A percentile compares a stretch with the other conserved stretches of the same genome.
Conservation (phyloP, 768 basidiomycete species). For the Mycena kentingensis region DNA sequence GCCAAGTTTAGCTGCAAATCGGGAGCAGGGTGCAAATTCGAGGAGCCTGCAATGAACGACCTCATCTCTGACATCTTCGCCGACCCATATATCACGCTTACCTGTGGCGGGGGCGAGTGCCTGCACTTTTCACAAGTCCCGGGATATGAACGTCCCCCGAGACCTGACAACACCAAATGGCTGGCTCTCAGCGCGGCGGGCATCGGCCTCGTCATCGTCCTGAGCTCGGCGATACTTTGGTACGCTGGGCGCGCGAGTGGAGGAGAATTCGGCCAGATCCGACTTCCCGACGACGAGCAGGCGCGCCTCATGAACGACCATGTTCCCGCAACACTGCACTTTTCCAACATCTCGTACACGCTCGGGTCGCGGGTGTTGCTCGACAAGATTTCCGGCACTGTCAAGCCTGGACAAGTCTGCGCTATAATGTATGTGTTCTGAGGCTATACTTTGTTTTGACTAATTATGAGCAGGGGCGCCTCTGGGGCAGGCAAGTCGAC, state of each 20-base stretch:
- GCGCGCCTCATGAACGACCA: slow-evolving; percentile 91
- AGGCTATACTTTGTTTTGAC: no score
- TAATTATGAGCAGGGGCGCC: no score
- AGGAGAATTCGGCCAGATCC: slow-evolving; percentile 70
- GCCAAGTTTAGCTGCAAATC: slow-evolving; percentile 79
- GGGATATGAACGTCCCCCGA: slow-evolving; percentile 84
- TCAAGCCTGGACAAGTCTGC: slow-evolving; percentile 87
- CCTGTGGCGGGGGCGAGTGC: slow-evolving; percentile 91
- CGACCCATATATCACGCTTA: slow-evolving; percentile 83
- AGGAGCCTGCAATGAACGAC: slow-evolving; percentile 96
- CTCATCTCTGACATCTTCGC: slow-evolving; percentile 94
- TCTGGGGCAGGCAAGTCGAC: slow-evolving; percentile 97
- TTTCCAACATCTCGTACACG: slow-evolving; percentile 80
- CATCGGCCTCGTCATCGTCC: slow-evolving; percentile 73
- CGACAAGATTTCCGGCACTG: slow-evolving; percentile 78
- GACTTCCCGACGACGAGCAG: slow-evolving; percentile 79
- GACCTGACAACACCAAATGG: slow-evolving; percentile 82
- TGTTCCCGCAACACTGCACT: slow-evolving; percentile 92
- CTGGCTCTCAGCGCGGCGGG: slow-evolving; percentile 83
- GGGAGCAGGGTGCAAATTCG: slow-evolving; percentile 80
- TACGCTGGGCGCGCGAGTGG: slow-evolving; percentile 80
- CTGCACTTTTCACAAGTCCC: slow-evolving; percentile 92
- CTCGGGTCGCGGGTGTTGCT: slow-evolving; percentile 70
- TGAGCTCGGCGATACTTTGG: slow-evolving; percentile 80
- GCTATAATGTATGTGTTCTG: no score